Evolutionary conservation across 2,329 filamentous ascomycete species (phyloP).

Genomic region (Fusarium nanum): DNA sequence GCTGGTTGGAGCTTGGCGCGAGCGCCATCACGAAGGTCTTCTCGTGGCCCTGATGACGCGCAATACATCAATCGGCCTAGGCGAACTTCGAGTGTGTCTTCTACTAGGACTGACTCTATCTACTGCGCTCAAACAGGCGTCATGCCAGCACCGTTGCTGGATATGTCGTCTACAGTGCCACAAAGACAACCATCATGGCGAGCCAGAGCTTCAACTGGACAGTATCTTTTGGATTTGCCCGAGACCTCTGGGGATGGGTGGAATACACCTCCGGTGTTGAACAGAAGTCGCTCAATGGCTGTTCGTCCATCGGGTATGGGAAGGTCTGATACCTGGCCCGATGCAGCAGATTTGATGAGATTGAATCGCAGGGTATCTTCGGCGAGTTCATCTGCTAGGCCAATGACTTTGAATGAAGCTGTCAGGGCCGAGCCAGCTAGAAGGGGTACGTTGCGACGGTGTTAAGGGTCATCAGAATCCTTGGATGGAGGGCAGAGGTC

Average conservation of each 20-base stretch:
- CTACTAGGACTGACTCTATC: background rate
- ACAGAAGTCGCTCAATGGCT: background rate
- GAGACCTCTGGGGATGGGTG: background rate
- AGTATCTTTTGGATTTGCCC: rapidly evolving
- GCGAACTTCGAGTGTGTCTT: background rate
- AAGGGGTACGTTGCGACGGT: background rate
- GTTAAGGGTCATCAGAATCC: background rate
- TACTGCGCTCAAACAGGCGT: constrained; percentile 3
- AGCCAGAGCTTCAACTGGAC: rapidly evolving
- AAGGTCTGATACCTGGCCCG: rapidly evolving
- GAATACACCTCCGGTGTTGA: rapidly evolving
- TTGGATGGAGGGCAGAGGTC: background rate
- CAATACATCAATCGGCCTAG: background rate
- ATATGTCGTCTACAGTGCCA: background rate
- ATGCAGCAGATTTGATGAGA: rapidly evolving
- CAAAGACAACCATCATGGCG: background rate
- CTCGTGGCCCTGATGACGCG: background rate
- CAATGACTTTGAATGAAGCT: background rate
- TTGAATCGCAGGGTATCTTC: background rate
- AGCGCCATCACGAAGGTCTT: background rate
- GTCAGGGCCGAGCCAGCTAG: background rate
- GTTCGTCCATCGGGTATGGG: rapidly evolving
- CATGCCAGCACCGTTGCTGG: background rate
- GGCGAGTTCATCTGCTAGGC: background rate
- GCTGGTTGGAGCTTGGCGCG: background rate